phyloP scores from a whole-genome alignment of 2,329 filamentous ascomycete species.

The Calycina herbarum region DNA sequence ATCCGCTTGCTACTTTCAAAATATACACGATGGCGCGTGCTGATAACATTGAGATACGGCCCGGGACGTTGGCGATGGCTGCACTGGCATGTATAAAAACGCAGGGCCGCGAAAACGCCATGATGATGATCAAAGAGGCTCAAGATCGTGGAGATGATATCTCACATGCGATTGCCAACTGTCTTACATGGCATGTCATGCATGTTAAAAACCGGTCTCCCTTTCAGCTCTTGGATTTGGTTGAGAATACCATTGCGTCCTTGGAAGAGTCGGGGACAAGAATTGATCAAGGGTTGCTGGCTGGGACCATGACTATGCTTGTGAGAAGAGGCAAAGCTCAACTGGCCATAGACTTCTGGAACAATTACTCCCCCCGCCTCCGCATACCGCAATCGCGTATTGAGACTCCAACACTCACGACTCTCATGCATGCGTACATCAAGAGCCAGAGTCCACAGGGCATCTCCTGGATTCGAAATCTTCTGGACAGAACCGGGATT shows the following conservation, averaged over 20 bases:
- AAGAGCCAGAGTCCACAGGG: conserved; percentile 27
- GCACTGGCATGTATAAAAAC: conserved; percentile 31
- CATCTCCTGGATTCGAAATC: conserved; percentile 28
- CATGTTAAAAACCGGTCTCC: conserved; percentile 9
- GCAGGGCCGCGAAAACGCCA: conserved; percentile 18
- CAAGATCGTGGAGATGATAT: conserved; percentile 25
- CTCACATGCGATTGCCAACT: conserved; percentile 20
- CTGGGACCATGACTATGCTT: conserved; percentile 32
- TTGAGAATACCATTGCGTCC: conserved; percentile 21
- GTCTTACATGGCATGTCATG: conserved; percentile 31
- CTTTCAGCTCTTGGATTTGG: conserved; percentile 14
- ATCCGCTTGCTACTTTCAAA: conserved; percentile 24
- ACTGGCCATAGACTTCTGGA: conserved; percentile 35
- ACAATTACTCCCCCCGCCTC: conserved; percentile 25
- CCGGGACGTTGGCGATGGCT: conserved; percentile 28
- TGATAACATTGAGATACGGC: conserved; percentile 19
- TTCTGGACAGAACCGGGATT: conserved; percentile 15
- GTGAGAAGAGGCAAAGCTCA: conserved; percentile 21
- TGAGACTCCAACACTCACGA: conserved; percentile 29
- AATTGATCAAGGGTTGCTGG: conserved; percentile 29
- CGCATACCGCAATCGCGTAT: conserved; percentile 18
- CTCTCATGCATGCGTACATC: conserved; percentile 34
- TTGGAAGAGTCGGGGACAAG: conserved; percentile 27
- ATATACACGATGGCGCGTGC: conserved; percentile 31
- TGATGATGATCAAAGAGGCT: conserved; percentile 28